Conservation (phyloP, 228 moss, liverwort and hornwort genomes). For the Sphagnum fallax region DNA sequence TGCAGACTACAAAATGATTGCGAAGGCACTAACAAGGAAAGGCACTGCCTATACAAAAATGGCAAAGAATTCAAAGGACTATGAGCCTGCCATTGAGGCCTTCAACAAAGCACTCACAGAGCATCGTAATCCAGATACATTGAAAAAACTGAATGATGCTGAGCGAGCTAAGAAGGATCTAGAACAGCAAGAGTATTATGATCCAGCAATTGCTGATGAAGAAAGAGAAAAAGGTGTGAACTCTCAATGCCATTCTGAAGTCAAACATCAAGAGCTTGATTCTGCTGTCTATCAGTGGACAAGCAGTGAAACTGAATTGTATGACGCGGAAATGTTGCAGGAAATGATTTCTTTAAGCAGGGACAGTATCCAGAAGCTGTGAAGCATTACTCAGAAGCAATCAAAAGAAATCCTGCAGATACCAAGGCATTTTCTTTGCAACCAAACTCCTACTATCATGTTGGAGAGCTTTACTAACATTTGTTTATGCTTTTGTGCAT, state of each 20-base stretch:
- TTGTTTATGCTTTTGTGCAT: no score
- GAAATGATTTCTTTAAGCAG: slow-evolving; percentile 87
- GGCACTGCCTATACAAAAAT: slow-evolving; percentile 85
- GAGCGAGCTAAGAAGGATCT: slow-evolving; percentile 82
- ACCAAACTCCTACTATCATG: background rate
- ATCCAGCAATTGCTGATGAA: slow-evolving; percentile 61
- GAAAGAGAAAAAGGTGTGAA: slow-evolving; percentile 82
- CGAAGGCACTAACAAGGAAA: slow-evolving; percentile 87
- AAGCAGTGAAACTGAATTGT: background rate
- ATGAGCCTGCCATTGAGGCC: slow-evolving; percentile 69
- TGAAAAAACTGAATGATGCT: slow-evolving; percentile 89
- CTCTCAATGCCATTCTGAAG: background rate
- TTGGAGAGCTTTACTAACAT: background rate
- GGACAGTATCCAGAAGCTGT: slow-evolving; percentile 89
- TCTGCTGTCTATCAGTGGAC: background rate
- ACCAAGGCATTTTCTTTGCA: slow-evolving; percentile 48
- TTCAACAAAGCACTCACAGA: slow-evolving; percentile 94
- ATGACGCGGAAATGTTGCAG: slow-evolving; percentile 18
- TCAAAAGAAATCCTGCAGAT: slow-evolving; percentile 86
- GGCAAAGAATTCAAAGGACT: slow-evolving; percentile 79
- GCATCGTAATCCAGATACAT: slow-evolving; percentile 90
- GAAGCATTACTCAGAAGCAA: slow-evolving; percentile 72
- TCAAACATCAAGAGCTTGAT: no score
- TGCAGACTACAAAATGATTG: slow-evolving; percentile 82
- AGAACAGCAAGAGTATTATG: slow-evolving; percentile 88